phyloP scores from a whole-genome alignment of 2,329 filamentous ascomycete genomes.

The Apiospora aurea region DNA sequence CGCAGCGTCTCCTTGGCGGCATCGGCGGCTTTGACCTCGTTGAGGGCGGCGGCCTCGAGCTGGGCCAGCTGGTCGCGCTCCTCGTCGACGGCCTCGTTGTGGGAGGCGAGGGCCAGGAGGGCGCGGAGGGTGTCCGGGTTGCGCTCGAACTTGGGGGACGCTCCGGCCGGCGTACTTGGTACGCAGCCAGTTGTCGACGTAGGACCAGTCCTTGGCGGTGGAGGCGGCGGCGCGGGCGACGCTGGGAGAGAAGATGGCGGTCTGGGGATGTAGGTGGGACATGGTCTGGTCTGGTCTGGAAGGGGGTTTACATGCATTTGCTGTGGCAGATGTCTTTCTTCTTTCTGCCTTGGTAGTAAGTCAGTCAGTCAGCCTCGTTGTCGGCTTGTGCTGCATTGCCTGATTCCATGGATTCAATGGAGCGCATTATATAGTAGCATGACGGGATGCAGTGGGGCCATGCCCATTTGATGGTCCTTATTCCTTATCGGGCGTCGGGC shows the following conservation, averaged over 20 bases:
- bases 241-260: constrained; percentile 72
- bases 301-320: neutral
- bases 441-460: neutral
- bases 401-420: constrained; percentile 7
- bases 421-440: neutral
- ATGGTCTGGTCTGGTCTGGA: constrained; percentile 45
- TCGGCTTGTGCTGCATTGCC: neutral
- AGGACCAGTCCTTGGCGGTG: constrained; percentile 89
- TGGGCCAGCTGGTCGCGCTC: constrained; percentile 64
- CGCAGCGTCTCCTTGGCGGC: constrained; percentile 44
- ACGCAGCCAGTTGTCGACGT: constrained; percentile 83
- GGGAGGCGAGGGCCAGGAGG: constrained; percentile 74
- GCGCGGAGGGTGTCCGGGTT: constrained; percentile 83
- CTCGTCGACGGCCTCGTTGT: constrained; percentile 82
- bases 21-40: constrained; percentile 50
- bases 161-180: constrained; percentile 68
- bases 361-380: no score
- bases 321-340: neutral
- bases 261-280: constrained; percentile 46
- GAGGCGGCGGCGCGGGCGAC: constrained; percentile 78
- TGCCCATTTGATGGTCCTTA: no score
- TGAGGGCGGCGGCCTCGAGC: constrained; percentile 66
- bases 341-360: neutral
- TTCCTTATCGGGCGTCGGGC: constrained; percentile 4
- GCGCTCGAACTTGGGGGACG: constrained; percentile 81